Base-by-base conservation (phyloP, 148 eudicot species). In the Chenopodium berlandieri region DNA sequence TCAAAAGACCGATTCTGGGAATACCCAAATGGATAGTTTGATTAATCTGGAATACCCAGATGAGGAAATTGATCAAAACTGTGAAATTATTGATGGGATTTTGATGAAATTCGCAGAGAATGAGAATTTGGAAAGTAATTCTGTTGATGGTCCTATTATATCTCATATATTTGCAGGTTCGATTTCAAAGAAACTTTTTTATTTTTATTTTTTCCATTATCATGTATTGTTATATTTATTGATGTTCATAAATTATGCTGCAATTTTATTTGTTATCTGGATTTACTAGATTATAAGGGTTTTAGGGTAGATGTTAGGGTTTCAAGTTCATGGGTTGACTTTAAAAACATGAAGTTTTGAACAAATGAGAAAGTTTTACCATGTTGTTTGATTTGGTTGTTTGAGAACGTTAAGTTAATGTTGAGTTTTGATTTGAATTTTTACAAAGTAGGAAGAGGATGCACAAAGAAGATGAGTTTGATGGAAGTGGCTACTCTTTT, bases 401-500 rank as follows among this genome's bases (percentile, higher is more conserved):
- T 37, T 16, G 58, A 65, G 50, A 17, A 65, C 65, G 9, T 77
- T 70, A 77, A 67, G 20, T 9, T 32, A 46, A 27, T 73, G 78
- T 81, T 79, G 62, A 50, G 13, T 23, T 72, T 84, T 3, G 0
- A 11, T 48, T 46, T 47, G 79, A 46, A 78, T 62, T 78, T 79
- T 81, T 75, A 22, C 78, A 27, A 30, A 27, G 63, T 75, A 88
- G 89, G 89, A 64, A 82, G 14, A 34, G 82, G 66, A 73, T 75
- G 77, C 32, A 56, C 47, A 40, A 89, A 88, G 82, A 90, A 90
- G 75, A 65, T 91, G 82, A 86, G 82, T 84, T 80, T 93, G n/a
- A 84, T 86, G 84, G 73, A 86, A 44, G 86, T 93, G 62, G 89
- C 91, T 62, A 87, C 92, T 52, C 71, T 88, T 31, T 89, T 93